phyloP scores from a whole-genome alignment of 2,329 filamentous ascomycete species.

The Aspergillus texensis region DNA sequence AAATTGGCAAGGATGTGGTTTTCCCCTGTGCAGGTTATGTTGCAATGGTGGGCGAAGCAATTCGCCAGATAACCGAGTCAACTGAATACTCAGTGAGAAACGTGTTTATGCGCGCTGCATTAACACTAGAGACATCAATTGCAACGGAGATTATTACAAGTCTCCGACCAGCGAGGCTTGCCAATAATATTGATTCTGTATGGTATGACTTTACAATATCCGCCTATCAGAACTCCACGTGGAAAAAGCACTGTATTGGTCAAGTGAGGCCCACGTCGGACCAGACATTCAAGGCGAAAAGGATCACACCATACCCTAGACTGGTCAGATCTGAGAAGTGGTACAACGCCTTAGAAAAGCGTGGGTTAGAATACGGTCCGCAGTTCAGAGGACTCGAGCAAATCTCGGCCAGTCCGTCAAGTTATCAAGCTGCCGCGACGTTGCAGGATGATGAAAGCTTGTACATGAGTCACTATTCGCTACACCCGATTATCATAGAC shows the following conservation, averaged over 20 bases:
- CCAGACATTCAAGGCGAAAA: background rate
- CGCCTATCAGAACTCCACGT: constrained; percentile 11
- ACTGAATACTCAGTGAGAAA: constrained; percentile 18
- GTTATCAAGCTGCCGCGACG: constrained; percentile 2
- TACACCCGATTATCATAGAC: constrained; percentile 28
- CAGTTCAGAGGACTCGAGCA: constrained; percentile 17
- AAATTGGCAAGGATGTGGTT: constrained; percentile 22
- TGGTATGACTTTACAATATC: constrained; percentile 23
- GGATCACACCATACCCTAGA: background rate
- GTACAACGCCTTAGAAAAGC: constrained; percentile 15
- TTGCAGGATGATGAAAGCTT: constrained; percentile 4
- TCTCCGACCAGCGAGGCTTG: constrained; percentile 10
- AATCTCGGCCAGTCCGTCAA: constrained; percentile 16
- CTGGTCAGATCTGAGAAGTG: constrained; percentile 6
- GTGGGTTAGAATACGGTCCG: constrained; percentile 19
- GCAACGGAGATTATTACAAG: constrained; percentile 19
- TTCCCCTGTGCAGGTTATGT: constrained; percentile 31
- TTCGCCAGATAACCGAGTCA: constrained; percentile 16
- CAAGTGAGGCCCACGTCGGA: constrained; percentile 10
- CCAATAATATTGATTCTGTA: constrained; percentile 12
- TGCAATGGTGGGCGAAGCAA: constrained; percentile 28
- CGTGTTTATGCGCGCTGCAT: constrained; percentile 15
- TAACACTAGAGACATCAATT: constrained; percentile 9
- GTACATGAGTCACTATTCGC: constrained; percentile 16
- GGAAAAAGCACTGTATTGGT: constrained; percentile 22